Evolutionary conservation across 768 basidiomycete genomes (phyloP).

Genomic region (Russula ochroleuca): DNA sequence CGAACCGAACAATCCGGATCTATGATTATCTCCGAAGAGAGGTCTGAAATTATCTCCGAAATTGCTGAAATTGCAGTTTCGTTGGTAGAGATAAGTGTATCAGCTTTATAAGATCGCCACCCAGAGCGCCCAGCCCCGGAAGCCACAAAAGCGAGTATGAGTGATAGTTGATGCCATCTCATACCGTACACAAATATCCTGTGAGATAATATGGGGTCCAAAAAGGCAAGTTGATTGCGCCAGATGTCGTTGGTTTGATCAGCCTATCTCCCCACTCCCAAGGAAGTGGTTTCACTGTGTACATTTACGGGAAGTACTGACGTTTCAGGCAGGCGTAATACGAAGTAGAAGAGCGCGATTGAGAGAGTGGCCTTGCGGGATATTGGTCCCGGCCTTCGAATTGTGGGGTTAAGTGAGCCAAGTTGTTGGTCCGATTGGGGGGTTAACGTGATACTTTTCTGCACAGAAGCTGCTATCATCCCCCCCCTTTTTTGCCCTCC

Average conservation of each 20-base stretch:
- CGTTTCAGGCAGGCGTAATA: background rate
- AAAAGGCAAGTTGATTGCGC: constrained; percentile 15
- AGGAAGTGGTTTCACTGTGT: background rate
- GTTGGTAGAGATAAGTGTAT: too few species aligned
- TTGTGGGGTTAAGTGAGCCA: background rate
- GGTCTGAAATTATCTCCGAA: too few species aligned
- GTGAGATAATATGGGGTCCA: background rate
- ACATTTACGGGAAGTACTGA: background rate
- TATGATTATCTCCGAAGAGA: too few species aligned
- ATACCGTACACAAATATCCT: background rate
- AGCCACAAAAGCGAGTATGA: background rate
- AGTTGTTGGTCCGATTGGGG: background rate
- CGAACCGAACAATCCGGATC: too few species aligned
- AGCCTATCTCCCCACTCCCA: background rate
- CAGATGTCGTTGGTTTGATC: background rate
- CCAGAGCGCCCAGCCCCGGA: background rate
- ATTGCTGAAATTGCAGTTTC: too few species aligned
- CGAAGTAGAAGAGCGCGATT: too few species aligned
- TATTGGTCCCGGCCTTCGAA: background rate
- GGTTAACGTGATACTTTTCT: constrained; percentile 1
- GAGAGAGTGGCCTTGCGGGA: background rate
- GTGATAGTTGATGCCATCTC: constrained; percentile 1
- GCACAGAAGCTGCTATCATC: background rate
- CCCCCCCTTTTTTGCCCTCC: background rate
- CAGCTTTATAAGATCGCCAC: too few species aligned